Evolutionary conservation across 805 yeast genomes (phyloP).

Genomic region (Candida incommunis): DNA sequence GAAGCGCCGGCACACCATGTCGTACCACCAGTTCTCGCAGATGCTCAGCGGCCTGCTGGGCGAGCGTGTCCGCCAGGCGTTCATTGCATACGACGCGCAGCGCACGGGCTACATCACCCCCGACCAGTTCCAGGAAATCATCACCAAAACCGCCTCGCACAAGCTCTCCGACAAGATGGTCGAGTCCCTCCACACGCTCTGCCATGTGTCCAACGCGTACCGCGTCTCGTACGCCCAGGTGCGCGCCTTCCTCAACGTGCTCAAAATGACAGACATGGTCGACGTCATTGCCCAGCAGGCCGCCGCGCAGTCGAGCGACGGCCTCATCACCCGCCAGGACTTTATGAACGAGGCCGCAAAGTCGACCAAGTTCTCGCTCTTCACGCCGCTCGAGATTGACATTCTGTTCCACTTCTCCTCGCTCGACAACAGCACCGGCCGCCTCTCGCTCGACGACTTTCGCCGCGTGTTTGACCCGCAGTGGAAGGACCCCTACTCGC

Average conservation of each 20-base stretch:
- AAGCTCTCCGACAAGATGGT: conserved; percentile 27
- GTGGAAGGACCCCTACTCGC: conserved; percentile 25
- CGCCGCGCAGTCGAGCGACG: conserved; percentile 21
- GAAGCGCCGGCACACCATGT: conserved; percentile 23
- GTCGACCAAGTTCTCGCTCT: conserved; percentile 24
- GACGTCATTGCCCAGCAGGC: conserved; percentile 21
- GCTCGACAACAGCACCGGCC: conserved; percentile 18
- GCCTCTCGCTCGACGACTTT: conserved; percentile 23
- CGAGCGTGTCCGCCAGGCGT: conserved; percentile 33
- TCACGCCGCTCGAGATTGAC: conserved; percentile 31
- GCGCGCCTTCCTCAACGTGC: conserved; percentile 28
- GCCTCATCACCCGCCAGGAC: conserved; percentile 23
- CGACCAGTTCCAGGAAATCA: conserved; percentile 25
- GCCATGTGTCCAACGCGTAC: conserved; percentile 17
- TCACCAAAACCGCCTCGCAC: conserved; percentile 25
- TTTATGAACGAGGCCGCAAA: conserved; percentile 27
- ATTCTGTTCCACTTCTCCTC: conserved; percentile 27
- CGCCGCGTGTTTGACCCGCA: conserved; percentile 28
- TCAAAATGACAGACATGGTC: conserved; percentile 27
- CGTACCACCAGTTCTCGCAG: conserved; percentile 29
- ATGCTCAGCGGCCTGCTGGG: conserved; percentile 31
- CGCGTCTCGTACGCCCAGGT: conserved; percentile 28
- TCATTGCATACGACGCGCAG: conserved; percentile 22
- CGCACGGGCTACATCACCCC: conserved; percentile 27
- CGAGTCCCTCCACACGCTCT: conserved; percentile 23